Evolutionary conservation across 345 rosid species (phyloP).

Genomic region (Lepidium aucheri): DNA sequence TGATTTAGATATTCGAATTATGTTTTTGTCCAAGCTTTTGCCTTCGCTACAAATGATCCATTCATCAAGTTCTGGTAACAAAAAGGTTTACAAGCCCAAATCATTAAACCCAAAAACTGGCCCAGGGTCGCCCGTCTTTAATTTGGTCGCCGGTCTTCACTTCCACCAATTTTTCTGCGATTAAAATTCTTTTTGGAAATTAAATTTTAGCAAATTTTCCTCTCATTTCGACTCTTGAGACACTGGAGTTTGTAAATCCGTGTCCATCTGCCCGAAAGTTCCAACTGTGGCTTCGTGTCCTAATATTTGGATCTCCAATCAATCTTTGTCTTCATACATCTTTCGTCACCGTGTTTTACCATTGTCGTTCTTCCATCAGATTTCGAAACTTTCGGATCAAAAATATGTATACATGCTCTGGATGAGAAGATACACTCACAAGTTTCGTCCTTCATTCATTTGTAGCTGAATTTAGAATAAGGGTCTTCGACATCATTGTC

Average conservation of each 20-base stretch:
- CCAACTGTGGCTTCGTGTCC: background rate
- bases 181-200: no score
- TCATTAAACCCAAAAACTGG: background rate
- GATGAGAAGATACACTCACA: background rate
- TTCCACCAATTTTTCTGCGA: no score
- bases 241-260: background rate
- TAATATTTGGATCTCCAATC: background rate
- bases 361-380: background rate
- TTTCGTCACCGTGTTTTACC: background rate
- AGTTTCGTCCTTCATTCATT: background rate
- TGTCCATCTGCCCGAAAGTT: background rate
- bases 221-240: no score
- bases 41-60: no score
- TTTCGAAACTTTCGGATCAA: slow-evolving; percentile 3
- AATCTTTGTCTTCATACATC: background rate
- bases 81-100: background rate
- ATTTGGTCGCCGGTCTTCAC: no score
- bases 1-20: no score
- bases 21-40: no score
- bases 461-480: background rate
- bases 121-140: background rate
- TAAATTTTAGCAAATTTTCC: no score
- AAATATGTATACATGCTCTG: background rate
- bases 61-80: no score
- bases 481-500: background rate